A percentile compares a stretch with the other conserved stretches of the same genome.
Conservation (phyloP, 1,284 basidiomycete species). For the Rhodotorula sp. region DNA sequence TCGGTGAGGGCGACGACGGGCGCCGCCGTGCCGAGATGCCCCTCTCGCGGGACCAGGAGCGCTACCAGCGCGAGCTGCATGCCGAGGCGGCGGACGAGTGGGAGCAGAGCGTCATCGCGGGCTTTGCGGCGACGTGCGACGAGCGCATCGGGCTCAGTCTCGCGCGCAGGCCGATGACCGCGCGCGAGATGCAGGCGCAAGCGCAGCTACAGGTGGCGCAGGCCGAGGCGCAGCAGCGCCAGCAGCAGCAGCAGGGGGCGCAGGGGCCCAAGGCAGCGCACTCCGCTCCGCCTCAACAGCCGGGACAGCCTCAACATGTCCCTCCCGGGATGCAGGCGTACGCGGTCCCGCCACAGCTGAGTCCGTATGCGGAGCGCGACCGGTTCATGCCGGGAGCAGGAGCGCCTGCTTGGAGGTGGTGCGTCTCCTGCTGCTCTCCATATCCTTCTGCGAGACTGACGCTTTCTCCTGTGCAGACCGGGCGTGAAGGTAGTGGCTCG, state of each 20-base stretch:
- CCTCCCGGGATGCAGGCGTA: not conserved
- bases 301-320: not conserved
- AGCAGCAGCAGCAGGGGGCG: slow-evolving; percentile 1
- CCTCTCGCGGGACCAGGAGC: slow-evolving; percentile 27
- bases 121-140: slow-evolving; percentile 36
- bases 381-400: not conserved
- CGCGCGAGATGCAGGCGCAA: slow-evolving; percentile 27
- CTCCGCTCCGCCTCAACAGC: not conserved
- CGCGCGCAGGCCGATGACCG: slow-evolving; percentile 24
- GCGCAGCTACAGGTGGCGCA: slow-evolving; percentile 6
- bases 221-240: slow-evolving; percentile 5
- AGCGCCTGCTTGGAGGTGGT: not conserved
- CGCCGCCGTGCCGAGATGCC: not conserved
- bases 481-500: too few species aligned
- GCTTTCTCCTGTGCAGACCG: too few species aligned
- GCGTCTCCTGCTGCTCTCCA: not conserved
- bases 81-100: slow-evolving; percentile 31
- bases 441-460: not conserved
- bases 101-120: slow-evolving; percentile 35
- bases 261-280: not conserved
- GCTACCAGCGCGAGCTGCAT: slow-evolving; percentile 28
- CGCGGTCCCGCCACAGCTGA: not conserved
- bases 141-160: slow-evolving; percentile 25
- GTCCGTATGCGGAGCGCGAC: not conserved
- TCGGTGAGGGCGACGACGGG: slow-evolving; percentile 6